Evolutionary conservation across 2,329 filamentous ascomycete species (phyloP).

Genomic region (Ascosphaera apis): DNA sequence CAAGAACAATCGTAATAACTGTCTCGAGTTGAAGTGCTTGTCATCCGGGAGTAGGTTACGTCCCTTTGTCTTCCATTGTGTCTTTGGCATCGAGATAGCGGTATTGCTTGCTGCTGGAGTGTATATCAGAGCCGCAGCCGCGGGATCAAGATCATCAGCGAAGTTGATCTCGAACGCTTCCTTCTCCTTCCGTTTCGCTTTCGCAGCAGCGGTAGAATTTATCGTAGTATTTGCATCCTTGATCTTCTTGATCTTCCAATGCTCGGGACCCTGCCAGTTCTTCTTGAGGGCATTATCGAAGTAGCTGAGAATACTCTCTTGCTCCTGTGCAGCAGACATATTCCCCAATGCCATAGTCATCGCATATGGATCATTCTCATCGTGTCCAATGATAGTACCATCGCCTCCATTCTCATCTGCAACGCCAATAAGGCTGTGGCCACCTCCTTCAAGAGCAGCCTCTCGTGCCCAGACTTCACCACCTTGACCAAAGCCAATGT

Average conservation of each 20-base stretch:
- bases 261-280: slow-evolving; percentile 95
- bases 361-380: slow-evolving; percentile 45
- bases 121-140: slow-evolving; percentile 53
- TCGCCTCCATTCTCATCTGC: slow-evolving; percentile 31
- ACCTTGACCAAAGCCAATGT: slow-evolving; percentile 80
- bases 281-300: slow-evolving; percentile 87
- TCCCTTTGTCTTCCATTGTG: slow-evolving; percentile 86
- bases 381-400: slow-evolving; percentile 28
- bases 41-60: slow-evolving; percentile 87
- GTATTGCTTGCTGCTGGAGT: slow-evolving; percentile 60
- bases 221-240: slow-evolving; percentile 48
- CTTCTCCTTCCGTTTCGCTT: slow-evolving; percentile 68
- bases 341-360: too few relatives aligned
- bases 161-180: slow-evolving; percentile 94
- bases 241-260: slow-evolving; percentile 91
- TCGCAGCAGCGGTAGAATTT: slow-evolving; percentile 16
- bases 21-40: slow-evolving; percentile 91
- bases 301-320: slow-evolving; percentile 92
- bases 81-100: slow-evolving; percentile 67
- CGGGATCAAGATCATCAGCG: slow-evolving; percentile 44
- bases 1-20: slow-evolving; percentile 70
- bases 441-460: slow-evolving; percentile 57
- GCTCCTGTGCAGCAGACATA: slow-evolving; percentile 41
- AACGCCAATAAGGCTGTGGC: slow-evolving; percentile 24
- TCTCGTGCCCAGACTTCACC: slow-evolving; percentile 90